Evolutionary conservation across 495 filamentous ascomycete genomes (phyloP).

Genomic region (Penicillium odoratum): DNA sequence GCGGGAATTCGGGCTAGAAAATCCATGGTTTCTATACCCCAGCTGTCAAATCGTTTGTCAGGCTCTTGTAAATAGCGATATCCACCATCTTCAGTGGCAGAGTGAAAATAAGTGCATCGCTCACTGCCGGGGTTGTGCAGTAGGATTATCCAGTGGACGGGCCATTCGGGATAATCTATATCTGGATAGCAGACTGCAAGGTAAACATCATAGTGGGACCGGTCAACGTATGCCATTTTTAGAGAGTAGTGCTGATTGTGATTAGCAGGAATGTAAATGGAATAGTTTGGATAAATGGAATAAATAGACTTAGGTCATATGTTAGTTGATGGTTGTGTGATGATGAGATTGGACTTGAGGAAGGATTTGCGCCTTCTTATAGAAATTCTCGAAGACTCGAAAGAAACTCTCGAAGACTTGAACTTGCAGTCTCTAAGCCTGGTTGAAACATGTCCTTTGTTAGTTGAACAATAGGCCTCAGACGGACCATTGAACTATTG

Average conservation of each 20-base stretch:
- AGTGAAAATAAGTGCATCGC: not conserved
- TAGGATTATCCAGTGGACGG: not conserved
- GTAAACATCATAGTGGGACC: not conserved
- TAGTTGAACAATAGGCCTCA: not conserved
- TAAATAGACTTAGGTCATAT: not conserved
- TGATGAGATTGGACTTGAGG: not conserved
- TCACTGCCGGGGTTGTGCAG: not conserved
- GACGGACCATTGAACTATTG: no score
- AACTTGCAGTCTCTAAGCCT: not conserved
- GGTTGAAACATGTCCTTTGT: not conserved
- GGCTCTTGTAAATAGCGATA: not conserved
- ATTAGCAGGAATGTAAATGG: not conserved
- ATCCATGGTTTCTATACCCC: not conserved
- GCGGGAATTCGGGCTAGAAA: not conserved
- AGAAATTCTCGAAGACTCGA: not conserved
- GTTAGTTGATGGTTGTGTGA: not conserved
- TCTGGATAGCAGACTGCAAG: not conserved
- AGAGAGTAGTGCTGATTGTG: not conserved
- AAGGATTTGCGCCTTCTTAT: not conserved
- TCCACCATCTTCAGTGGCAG: not conserved
- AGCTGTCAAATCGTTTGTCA: slow-evolving; percentile 1
- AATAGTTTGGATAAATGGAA: not conserved
- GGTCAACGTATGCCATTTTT: not conserved
- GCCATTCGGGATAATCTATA: not conserved
- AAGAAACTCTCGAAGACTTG: not conserved